phyloP scores from a whole-genome alignment of 208 protist species.

The Endotrypanum monterogeii region DNA sequence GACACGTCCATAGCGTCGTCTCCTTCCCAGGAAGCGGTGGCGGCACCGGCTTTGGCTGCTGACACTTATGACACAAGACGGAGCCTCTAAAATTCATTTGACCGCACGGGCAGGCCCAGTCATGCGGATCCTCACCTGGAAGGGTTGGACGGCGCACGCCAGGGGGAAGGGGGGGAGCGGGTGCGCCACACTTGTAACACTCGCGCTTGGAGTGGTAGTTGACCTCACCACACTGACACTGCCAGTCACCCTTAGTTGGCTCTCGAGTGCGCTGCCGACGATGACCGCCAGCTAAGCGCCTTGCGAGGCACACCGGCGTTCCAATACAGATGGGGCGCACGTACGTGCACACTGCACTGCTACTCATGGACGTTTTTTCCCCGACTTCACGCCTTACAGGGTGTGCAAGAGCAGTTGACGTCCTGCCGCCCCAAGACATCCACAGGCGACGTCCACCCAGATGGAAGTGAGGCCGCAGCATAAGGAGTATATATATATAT shows the following conservation, averaged over 20 bases:
- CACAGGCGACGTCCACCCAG: not conserved
- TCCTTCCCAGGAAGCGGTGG: constrained; percentile 79
- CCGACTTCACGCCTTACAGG: not conserved
- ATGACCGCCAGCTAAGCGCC: constrained; percentile 52
- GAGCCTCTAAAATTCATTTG: constrained; percentile 91
- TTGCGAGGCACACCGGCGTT: constrained; percentile 25
- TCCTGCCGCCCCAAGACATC: not conserved
- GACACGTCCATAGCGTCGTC: constrained; percentile 84
- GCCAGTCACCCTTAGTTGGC: constrained; percentile 79
- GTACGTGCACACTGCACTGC: not conserved
- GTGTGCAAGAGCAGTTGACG: not conserved
- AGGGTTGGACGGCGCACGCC: constrained; percentile 77
- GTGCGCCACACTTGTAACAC: constrained; percentile 91
- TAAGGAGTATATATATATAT: not conserved
- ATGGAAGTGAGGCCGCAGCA: not conserved
- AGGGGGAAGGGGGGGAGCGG: constrained; percentile 85
- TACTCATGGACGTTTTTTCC: not conserved
- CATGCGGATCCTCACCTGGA: constrained; percentile 88
- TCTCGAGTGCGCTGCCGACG: constrained; percentile 57
- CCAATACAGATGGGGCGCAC: constrained; percentile 5
- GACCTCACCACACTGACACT: constrained; percentile 87
- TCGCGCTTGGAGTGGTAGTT: constrained; percentile 89
- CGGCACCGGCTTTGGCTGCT: constrained; percentile 83
- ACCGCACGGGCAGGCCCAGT: constrained; percentile 92
- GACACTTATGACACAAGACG: constrained; percentile 84